Evolutionary conservation across 805 yeast genomes (phyloP).

Genomic region (Saccharomyces paradoxus): DNA sequence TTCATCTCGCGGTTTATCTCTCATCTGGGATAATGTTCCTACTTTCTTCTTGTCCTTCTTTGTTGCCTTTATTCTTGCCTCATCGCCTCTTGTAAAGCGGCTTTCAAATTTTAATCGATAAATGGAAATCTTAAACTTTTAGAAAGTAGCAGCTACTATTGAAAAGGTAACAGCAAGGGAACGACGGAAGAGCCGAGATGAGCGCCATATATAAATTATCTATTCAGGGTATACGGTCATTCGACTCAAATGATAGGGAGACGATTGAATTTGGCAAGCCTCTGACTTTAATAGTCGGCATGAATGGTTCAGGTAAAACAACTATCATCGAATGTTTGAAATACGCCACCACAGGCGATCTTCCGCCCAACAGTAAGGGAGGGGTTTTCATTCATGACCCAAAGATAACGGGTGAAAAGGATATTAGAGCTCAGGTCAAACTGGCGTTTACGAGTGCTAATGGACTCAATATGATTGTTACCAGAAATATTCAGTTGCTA

Average conservation of each 20-base stretch:
- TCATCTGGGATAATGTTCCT: not conserved
- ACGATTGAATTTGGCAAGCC: conserved; percentile 87
- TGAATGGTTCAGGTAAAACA: conserved; percentile 94
- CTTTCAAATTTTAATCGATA: not conserved
- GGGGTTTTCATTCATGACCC: conserved; percentile 97
- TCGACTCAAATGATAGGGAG: conserved; percentile 76
- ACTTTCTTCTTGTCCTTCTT: not conserved
- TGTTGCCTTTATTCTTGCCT: not conserved
- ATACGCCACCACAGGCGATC: conserved; percentile 90
- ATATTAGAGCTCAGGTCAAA: conserved; percentile 84
- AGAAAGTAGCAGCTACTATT: not conserved
- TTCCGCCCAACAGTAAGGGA: conserved; percentile 92
- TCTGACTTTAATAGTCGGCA: conserved; percentile 87
- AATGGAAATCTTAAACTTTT: not conserved
- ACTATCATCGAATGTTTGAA: conserved; percentile 90
- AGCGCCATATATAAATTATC: conserved; percentile 50
- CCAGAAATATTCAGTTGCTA: conserved; percentile 72
- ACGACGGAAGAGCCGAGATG: conserved; percentile 16
- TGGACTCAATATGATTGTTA: conserved; percentile 72
- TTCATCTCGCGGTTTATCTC: not conserved
- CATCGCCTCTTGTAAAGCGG: not conserved
- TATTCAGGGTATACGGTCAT: conserved; percentile 84
- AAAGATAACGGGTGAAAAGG: conserved; percentile 60
- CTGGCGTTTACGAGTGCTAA: conserved; percentile 70
- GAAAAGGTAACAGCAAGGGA: not conserved